phyloP scores from a whole-genome alignment of 805 yeast species.

The Schizosaccharomyces cryophilus region DNA sequence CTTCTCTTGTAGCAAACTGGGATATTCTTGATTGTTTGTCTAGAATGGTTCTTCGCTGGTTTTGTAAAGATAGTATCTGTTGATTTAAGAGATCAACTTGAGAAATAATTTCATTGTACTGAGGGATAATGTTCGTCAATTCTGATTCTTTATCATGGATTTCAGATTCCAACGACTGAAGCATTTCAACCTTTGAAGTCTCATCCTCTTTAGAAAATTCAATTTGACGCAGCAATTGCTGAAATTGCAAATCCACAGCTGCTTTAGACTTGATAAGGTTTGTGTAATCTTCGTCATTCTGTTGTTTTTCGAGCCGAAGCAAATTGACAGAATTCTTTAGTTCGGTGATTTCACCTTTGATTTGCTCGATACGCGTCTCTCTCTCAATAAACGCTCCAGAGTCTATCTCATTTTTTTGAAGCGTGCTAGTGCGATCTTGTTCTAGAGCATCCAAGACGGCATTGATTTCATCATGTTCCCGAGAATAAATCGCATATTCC shows the following conservation, averaged over 20 bases:
- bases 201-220: constrained; percentile 7
- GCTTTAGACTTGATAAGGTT: constrained; percentile 20
- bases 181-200: constrained; percentile 2
- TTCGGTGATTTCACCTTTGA: constrained; percentile 18
- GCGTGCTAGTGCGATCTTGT: constrained; percentile 25
- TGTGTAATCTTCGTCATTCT: constrained; percentile 24
- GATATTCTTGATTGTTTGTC: constrained; percentile 48
- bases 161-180: constrained; percentile 4
- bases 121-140: constrained; percentile 4
- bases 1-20: constrained; percentile 27
- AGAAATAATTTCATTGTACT: constrained; percentile 5
- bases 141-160: constrained; percentile 4
- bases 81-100: constrained; percentile 6
- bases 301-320: constrained; percentile 30
- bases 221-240: constrained; percentile 11
- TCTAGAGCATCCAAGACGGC: constrained; percentile 38
- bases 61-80: constrained; percentile 7
- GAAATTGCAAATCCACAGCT: constrained; percentile 14
- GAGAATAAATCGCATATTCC: constrained; percentile 52
- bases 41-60: constrained; percentile 19
- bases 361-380: constrained; percentile 17
- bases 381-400: constrained; percentile 34
- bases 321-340: constrained; percentile 27
- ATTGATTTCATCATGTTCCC: constrained; percentile 43
- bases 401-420: constrained; percentile 29